Base-by-base conservation (phyloP, 805 yeast species). In the Kuraishia ogatae region DNA sequence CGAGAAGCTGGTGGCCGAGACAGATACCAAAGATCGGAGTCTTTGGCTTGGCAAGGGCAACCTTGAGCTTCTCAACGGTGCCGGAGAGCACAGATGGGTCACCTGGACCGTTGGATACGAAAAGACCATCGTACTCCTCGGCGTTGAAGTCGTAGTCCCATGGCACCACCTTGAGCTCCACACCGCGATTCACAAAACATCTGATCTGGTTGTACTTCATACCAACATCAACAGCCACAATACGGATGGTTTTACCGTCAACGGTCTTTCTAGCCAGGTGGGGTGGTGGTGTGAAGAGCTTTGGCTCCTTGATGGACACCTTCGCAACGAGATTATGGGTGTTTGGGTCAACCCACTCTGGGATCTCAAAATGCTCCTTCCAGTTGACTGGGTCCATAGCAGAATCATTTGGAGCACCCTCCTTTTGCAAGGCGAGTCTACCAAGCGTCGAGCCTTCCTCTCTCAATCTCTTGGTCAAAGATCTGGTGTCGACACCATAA, bases 61-160 rank as follows among this genome's bases (percentile, higher is more conserved):
- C 71, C 47, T 77, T 62, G 65, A 94, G 74, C 62, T 80, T 83
- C 48, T 73, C 77, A 39, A 87, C 87, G 57, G 90, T 81, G 21
- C 77, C 80, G 50, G 82, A 71, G 83, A 94, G 79, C 56, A 88
- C 89, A 50, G 94, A 81, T 56, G 99, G 99, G 75, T 94, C 98
- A 82, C 99, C 99, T 28, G 99, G 99, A 77, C 99, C 99, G 73
- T 94, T 94, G 55, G 97, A 92, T 61, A 93, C 77, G 73, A 94
- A 94, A 64, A 94, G 79, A 77, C 99, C 99, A 71, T 94, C 99
- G 69, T 87, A 94, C 59, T 83, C 79, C 71, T 90, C 96, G 53
- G 72, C 65, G 59, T 87, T 76, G 70, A 87, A 85, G 71, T 91
- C 96, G 68, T 91, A 84, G 70, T 94, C 85, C 92, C 93, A 93